Percentiles rank a stretch among this genome's conserved stretches.
phyloP scores from a whole-genome alignment of 768 basidiomycete genomes.

The Lactifluus hygrophoroides region DNA sequence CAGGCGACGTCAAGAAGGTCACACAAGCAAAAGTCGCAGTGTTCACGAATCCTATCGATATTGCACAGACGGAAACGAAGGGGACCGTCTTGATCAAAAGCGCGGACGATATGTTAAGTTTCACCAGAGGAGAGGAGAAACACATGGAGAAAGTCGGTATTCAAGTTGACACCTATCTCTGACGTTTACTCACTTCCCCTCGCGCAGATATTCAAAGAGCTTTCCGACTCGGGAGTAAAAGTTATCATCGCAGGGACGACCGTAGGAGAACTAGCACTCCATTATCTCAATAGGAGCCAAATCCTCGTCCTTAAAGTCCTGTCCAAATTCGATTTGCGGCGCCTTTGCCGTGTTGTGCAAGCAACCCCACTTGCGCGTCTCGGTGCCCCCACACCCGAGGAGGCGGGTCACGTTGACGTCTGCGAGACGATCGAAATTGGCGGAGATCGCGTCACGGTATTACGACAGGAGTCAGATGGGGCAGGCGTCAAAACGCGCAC shows the following conservation, averaged over 20 bases:
- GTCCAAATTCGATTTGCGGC: slow-evolving; percentile 94
- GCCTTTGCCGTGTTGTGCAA: slow-evolving; percentile 90
- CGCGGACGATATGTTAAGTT: slow-evolving; percentile 95
- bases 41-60: slow-evolving; percentile 87
- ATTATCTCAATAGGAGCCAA: slow-evolving; percentile 89
- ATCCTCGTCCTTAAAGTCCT: slow-evolving; percentile 96
- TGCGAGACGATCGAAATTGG: slow-evolving; percentile 96
- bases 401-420: slow-evolving; percentile 88
- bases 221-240: slow-evolving; percentile 91
- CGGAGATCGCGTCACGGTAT: slow-evolving; percentile 94
- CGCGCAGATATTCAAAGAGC: slow-evolving; percentile 86
- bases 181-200: slow-evolving; percentile 2
- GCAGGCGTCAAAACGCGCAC: slow-evolving; percentile 71
- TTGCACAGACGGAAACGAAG: slow-evolving; percentile 97
- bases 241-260: slow-evolving; percentile 89
- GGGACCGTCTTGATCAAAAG: slow-evolving; percentile 95
- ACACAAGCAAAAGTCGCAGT: slow-evolving; percentile 88
- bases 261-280: slow-evolving; percentile 91
- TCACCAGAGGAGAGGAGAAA: slow-evolving; percentile 92
- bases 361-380: slow-evolving; percentile 94
- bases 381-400: slow-evolving; percentile 93
- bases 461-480: slow-evolving; percentile 57
- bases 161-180: not conserved
- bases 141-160: slow-evolving; percentile 75
- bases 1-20: slow-evolving; percentile 77